These are phyloP conservation scores for Petrea volubilis DNA, from an alignment of 257 asterid genomes.

Conservation along the genomic window DNA sequence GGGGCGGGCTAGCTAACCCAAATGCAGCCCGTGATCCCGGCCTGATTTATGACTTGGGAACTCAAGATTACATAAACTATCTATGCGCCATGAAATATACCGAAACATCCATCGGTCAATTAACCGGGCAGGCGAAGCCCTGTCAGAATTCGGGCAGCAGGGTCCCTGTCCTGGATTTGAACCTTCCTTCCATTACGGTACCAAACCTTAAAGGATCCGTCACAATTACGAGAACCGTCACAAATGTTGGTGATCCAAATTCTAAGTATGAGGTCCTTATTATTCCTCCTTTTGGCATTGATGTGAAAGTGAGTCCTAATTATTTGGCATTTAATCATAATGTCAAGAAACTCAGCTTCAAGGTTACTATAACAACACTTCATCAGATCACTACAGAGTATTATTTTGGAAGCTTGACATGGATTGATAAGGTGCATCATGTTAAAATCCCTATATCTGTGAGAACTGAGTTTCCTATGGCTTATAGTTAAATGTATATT, in stretches of 20 bases:
- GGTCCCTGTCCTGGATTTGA: conserved; percentile 33
- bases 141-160: conserved; percentile 12
- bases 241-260: conserved; percentile 38
- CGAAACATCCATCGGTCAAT: not conserved
- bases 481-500: not conserved
- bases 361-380: conserved; percentile 11
- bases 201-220: conserved; percentile 20
- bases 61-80: conserved; percentile 32
- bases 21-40: conserved; percentile 33
- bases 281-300: conserved; percentile 27
- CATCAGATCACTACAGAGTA: conserved; percentile 27
- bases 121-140: conserved; percentile 2
- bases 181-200: conserved; percentile 42
- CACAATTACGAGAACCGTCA: conserved; percentile 28
- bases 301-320: conserved; percentile 31
- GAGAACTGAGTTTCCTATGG: conserved; percentile 22
- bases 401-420: conserved; percentile 40
- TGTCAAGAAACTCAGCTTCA: conserved; percentile 26
- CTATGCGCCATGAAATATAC: conserved; percentile 38
- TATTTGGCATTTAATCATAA: conserved; percentile 27
- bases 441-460: conserved; percentile 38
- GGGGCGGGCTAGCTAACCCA: conserved; percentile 36
- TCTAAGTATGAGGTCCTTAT: conserved; percentile 29
- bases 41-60: conserved; percentile 33
- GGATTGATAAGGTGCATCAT: conserved; percentile 31